Percentiles rank a stretch among this genome's conserved stretches.
Conservation (phyloP, 2,329 filamentous ascomycete genomes). For the Paecilomyces fulvus region DNA sequence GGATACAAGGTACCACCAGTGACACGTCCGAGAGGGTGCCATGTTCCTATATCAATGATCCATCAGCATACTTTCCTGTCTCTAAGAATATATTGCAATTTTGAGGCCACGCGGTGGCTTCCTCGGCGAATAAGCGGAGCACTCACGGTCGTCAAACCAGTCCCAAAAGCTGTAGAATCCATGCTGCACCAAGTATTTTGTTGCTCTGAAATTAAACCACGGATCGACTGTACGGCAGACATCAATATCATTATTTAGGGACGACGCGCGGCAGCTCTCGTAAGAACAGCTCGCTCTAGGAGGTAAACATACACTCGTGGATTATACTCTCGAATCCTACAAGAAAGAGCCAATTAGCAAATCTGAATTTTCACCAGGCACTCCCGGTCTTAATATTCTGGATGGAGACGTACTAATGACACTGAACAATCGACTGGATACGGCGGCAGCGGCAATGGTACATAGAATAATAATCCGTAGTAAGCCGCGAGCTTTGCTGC, state of each 20-base stretch:
- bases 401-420: conserved; percentile 70
- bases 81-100: conserved; percentile 6
- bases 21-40: conserved; percentile 96
- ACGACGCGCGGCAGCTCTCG: background rate
- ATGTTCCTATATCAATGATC: conserved; percentile 57
- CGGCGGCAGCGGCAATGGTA: conserved; percentile 82
- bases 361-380: conserved; percentile 21
- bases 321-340: conserved; percentile 97
- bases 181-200: conserved; percentile 93
- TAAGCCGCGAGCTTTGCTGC: conserved; percentile 72
- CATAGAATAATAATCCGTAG: conserved; percentile 82
- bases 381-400: conserved; percentile 3
- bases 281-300: conserved; percentile 5
- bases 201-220: conserved; percentile 99
- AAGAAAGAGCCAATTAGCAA: conserved; percentile 8
- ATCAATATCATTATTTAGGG: conserved; percentile 14
- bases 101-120: conserved; percentile 6
- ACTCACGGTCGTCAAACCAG: conserved; percentile 94
- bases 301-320: conserved; percentile 76
- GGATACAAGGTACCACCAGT: conserved; percentile 98
- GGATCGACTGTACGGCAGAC: conserved; percentile 68
- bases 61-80: background rate
- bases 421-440: conserved; percentile 92
- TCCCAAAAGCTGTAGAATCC: conserved; percentile 99
- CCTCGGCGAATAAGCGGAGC: conserved; percentile 4